Evolutionary conservation across 176 grass and related monocot species (phyloP).

Genomic region (Leersia perrieri): DNA sequence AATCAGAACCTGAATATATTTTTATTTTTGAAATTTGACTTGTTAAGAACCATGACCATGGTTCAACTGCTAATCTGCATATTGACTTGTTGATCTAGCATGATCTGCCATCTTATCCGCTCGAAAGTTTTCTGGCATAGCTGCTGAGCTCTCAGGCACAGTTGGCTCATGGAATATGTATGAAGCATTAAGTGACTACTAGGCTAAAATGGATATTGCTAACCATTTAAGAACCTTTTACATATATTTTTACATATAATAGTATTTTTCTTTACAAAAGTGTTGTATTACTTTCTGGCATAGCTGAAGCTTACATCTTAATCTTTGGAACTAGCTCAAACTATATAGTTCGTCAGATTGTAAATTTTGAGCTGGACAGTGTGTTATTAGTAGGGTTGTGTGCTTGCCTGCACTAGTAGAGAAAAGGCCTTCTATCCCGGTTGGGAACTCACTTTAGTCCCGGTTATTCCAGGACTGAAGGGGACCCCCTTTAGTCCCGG

Average conservation of each 20-base stretch:
- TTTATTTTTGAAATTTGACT: background rate
- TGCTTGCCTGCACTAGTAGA: no score
- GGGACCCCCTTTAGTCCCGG: no score
- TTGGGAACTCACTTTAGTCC: no score
- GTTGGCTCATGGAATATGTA: background rate
- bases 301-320: background rate
- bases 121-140: background rate
- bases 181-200: background rate
- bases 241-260: background rate
- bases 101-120: background rate
- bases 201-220: background rate
- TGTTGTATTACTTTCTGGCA: background rate
- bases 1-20: background rate
- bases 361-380: background rate
- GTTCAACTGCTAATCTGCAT: background rate
- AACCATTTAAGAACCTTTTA: background rate
- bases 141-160: background rate
- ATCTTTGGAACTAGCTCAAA: background rate
- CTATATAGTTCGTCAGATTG: background rate
- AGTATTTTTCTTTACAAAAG: background rate
- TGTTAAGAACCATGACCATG: background rate
- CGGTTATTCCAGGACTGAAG: no score
- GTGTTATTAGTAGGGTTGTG: background rate
- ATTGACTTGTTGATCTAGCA: background rate
- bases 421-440: no score